A percentile compares a stretch with the other conserved stretches of the same genome.
Evolutionary conservation across 805 yeast species (phyloP).

Genomic region (Priceomyces melissophilus): DNA sequence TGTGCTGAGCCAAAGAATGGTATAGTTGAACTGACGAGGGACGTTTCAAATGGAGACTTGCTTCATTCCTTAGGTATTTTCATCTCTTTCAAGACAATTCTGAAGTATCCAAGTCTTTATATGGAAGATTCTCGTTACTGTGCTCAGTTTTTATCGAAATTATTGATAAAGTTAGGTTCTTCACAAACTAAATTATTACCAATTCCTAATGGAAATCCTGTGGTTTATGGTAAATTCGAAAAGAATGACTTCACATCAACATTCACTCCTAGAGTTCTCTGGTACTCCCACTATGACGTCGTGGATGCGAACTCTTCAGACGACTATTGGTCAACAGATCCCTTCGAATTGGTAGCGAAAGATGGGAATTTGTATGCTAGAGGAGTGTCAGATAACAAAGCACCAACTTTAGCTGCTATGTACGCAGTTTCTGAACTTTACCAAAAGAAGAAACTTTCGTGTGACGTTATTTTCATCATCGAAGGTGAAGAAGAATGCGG

Average conservation of each 20-base stretch:
- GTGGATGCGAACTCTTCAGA: constrained; percentile 64
- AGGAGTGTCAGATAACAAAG: constrained; percentile 94
- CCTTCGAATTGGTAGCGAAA: constrained; percentile 68
- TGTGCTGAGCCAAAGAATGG: constrained; percentile 9
- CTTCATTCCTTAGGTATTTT: constrained; percentile 57
- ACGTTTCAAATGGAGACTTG: constrained; percentile 58
- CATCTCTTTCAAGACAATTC: constrained; percentile 72
- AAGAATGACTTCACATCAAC: constrained; percentile 29
- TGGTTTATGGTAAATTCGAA: constrained; percentile 71
- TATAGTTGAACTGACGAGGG: constrained; percentile 5
- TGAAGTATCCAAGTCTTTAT: constrained; percentile 63
- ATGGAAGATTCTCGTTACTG: constrained; percentile 83
- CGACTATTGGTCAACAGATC: constrained; percentile 74
- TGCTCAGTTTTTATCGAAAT: constrained; percentile 65
- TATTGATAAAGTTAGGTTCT: constrained; percentile 70
- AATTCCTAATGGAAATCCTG: constrained; percentile 77
- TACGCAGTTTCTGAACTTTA: constrained; percentile 78
- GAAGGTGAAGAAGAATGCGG: constrained; percentile 98
- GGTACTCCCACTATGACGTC: constrained; percentile 97
- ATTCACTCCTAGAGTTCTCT: constrained; percentile 47
- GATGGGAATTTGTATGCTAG: constrained; percentile 88
- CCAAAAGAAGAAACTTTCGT: constrained; percentile 47
- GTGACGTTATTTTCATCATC: constrained; percentile 77
- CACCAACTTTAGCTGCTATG: constrained; percentile 84
- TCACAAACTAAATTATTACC: constrained; percentile 64